phyloP scores from a whole-genome alignment of 2,329 filamentous ascomycete species.

The Bipolaris cookei region DNA sequence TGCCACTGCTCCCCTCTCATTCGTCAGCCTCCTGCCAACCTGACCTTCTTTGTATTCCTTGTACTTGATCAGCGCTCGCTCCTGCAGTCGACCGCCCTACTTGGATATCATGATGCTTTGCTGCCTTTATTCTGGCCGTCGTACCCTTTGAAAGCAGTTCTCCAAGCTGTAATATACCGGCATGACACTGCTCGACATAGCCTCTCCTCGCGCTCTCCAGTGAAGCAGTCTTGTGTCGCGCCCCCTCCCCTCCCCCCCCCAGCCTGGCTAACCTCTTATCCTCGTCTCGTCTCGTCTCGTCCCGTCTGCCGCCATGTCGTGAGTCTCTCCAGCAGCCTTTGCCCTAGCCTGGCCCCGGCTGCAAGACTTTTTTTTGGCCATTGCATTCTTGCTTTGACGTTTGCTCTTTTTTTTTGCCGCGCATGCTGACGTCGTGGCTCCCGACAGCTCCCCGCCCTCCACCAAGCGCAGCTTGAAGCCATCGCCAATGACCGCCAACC shows the following conservation, averaged over 20 bases:
- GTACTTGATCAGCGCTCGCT: constrained; percentile 50
- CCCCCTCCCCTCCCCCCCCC: constrained; percentile 8
- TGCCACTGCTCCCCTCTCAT: constrained; percentile 37
- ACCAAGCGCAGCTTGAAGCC: constrained; percentile 55
- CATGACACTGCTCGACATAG: constrained; percentile 43
- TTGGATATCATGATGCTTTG: constrained; percentile 50
- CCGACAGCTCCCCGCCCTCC: constrained; percentile 50
- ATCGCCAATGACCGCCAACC: constrained; percentile 47
- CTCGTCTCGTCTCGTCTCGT: constrained; percentile 5
- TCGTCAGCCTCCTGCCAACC: constrained; percentile 45
- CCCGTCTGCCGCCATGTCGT: constrained; percentile 46
- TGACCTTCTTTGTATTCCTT: constrained; percentile 48
- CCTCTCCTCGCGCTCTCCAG: constrained; percentile 33
- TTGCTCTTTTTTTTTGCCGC: constrained; percentile 13
- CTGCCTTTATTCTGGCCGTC: constrained; percentile 40
- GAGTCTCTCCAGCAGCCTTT: constrained; percentile 39
- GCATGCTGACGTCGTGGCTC: constrained; percentile 41
- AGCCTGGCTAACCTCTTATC: constrained; percentile 27
- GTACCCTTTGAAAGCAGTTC: constrained; percentile 40
- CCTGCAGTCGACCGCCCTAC: constrained; percentile 38
- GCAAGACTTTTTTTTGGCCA: constrained; percentile 11
- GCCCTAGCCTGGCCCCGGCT: too few relatives aligned
- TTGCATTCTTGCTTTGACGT: constrained; percentile 9
- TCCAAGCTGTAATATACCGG: constrained; percentile 41
- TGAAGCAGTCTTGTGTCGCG: constrained; percentile 39